Conservation (phyloP, 1,284 basidiomycete genomes). For the Pseudozyma hubeiensis region DNA sequence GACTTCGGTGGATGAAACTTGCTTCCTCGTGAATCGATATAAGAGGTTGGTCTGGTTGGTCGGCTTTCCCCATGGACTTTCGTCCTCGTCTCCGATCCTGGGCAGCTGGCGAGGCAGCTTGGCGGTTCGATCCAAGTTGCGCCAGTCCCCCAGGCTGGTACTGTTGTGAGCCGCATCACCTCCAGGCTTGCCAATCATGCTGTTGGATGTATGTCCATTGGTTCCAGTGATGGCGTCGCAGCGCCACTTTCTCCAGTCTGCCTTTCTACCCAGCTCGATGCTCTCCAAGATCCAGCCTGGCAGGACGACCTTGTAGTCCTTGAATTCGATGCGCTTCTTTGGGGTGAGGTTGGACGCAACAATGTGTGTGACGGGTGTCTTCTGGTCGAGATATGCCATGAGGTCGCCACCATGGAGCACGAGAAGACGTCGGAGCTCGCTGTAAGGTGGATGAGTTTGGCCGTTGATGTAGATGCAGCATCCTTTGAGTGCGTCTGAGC, state of each 20-base stretch:
- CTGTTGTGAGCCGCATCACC: neutral
- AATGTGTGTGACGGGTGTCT: conserved; percentile 78
- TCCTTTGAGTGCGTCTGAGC: conserved; percentile 51
- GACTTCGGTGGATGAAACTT: neutral
- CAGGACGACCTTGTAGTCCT: conserved; percentile 84
- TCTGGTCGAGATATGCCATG: conserved; percentile 84
- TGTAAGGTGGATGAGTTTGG: conserved; percentile 86
- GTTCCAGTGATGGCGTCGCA: conserved; percentile 47
- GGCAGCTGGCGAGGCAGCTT: conserved; percentile 35
- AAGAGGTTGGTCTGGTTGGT: conserved; percentile 42
- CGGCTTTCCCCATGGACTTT: conserved; percentile 48
- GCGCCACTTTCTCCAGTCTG: conserved; percentile 76
- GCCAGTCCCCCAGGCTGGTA: conserved; percentile 23
- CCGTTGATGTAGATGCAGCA: conserved; percentile 79
- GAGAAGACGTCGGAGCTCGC: conserved; percentile 83
- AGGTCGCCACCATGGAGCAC: conserved; percentile 84
- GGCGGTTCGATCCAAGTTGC: conserved; percentile 27
- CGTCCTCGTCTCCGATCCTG: conserved; percentile 33
- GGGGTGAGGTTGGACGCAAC: conserved; percentile 90
- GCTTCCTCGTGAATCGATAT: conserved; percentile 27
- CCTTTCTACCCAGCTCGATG: conserved; percentile 75
- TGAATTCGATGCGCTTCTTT: conserved; percentile 87
- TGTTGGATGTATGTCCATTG: conserved; percentile 35
- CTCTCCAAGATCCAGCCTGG: conserved; percentile 90
- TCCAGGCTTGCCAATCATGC: conserved; percentile 30